Percentiles rank a stretch among this genome's conserved stretches.
Evolutionary conservation across 2,329 filamentous ascomycete genomes (phyloP).

Genomic region (Colletotrichum theobromicola): DNA sequence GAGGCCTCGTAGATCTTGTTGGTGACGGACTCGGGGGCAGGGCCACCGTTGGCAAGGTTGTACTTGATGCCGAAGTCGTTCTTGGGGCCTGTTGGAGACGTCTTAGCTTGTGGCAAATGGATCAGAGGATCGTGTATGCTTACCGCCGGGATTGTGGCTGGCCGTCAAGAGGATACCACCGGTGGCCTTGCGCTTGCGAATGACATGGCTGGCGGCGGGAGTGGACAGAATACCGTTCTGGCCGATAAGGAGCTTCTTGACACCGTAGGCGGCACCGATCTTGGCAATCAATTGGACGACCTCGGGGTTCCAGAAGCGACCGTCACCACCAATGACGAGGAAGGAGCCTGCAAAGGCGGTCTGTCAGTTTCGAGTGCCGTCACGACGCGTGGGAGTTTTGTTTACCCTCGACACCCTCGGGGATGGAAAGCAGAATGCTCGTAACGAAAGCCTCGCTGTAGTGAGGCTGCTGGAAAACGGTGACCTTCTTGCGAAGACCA

Average conservation of each 20-base stretch:
- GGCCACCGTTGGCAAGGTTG: conserved; percentile 95
- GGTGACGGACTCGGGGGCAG: conserved; percentile 93
- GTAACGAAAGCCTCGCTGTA: conserved; percentile 97
- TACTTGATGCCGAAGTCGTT: conserved; percentile 99
- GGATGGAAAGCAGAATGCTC: conserved; percentile 94
- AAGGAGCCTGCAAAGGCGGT: conserved; percentile 61
- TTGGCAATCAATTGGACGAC: conserved; percentile 97
- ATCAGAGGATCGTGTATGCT: conserved; percentile 32
- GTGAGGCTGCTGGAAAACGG: conserved; percentile 92
- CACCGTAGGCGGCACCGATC: conserved; percentile 94
- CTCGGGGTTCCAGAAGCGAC: conserved; percentile 96
- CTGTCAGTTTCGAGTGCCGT: not conserved
- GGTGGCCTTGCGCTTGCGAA: conserved; percentile 92
- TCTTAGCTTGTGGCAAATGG: conserved; percentile 3
- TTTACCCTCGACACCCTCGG: conserved; percentile 83
- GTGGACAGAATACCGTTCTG: conserved; percentile 97
- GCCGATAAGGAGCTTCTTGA: conserved; percentile 98
- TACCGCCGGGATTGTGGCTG: conserved; percentile 97
- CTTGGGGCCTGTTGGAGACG: conserved; percentile 69
- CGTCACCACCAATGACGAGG: conserved; percentile 97
- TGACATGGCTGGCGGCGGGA: conserved; percentile 93
- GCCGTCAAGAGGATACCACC: conserved; percentile 96
- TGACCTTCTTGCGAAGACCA: conserved; percentile 98
- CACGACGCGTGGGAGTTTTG: conserved; percentile 6
- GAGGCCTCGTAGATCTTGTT: conserved; percentile 97